Evolutionary conservation across 306 rosid species (phyloP).

Genomic region (Vigna radiata): DNA sequence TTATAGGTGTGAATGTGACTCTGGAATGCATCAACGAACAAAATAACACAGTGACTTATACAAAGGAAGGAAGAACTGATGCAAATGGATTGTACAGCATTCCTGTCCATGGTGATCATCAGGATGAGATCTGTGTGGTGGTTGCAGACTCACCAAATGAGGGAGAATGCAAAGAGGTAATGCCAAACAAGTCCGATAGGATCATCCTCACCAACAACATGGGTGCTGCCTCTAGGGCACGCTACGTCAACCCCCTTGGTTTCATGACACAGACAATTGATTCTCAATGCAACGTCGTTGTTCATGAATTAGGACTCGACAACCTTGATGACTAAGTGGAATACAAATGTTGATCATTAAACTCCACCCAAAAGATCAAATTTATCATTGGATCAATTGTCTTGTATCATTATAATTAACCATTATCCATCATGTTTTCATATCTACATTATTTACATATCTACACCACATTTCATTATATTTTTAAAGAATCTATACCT

Average conservation of each 20-base stretch:
- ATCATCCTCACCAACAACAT: constrained; percentile 53
- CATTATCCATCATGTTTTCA: too few relatives aligned
- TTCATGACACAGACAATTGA: constrained; percentile 50
- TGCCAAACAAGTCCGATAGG: constrained; percentile 34
- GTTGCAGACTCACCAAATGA: neutral
- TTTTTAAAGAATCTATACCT: too few relatives aligned
- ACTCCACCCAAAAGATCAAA: too few relatives aligned
- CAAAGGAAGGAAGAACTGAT: neutral
- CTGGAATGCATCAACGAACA: constrained; percentile 43
- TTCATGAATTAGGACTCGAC: constrained; percentile 50
- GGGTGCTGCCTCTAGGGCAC: constrained; percentile 48
- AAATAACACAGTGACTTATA: neutral
- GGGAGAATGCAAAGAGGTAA: constrained; percentile 8
- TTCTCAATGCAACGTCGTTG: constrained; percentile 26
- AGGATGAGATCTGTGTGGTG: constrained; percentile 54
- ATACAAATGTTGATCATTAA: too few relatives aligned
- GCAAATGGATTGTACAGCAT: constrained; percentile 44
- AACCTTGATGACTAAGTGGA: neutral
- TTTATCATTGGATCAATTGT: too few relatives aligned
- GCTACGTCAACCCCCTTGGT: constrained; percentile 64
- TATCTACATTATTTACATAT: too few relatives aligned
- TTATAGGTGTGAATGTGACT: constrained; percentile 45
- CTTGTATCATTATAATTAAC: too few relatives aligned
- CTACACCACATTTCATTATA: too few relatives aligned
- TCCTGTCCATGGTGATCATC: constrained; percentile 40